Conservation (phyloP, 2,329 filamentous ascomycete species). For the Aspergillus arachidicola region DNA sequence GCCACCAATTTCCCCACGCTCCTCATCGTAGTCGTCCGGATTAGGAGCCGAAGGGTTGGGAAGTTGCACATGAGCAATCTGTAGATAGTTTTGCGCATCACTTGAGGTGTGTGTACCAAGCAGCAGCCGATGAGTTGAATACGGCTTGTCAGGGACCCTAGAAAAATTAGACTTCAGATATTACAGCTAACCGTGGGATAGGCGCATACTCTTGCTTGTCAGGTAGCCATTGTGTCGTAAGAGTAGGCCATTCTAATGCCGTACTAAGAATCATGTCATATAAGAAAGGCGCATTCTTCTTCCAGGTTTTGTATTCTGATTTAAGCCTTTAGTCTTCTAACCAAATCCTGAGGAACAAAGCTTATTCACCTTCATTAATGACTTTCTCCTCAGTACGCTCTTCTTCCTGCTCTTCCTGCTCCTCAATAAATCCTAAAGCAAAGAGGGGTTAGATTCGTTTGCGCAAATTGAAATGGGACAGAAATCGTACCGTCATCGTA, state of each 20-base stretch:
- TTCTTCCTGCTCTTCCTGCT: constrained; percentile 62
- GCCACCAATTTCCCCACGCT: constrained; percentile 89
- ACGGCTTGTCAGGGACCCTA: constrained; percentile 79
- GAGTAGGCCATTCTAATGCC: constrained; percentile 93
- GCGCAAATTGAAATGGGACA: constrained; percentile 14
- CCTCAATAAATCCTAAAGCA: constrained; percentile 36
- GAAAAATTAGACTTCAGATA: constrained; percentile 6
- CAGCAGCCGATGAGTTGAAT: constrained; percentile 82
- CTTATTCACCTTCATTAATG: constrained; percentile 78
- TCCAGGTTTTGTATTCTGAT: constrained; percentile 98
- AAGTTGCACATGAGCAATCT: constrained; percentile 92
- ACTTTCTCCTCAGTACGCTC: constrained; percentile 81
- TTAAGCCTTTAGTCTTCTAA: not conserved
- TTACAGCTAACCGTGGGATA: not conserved
- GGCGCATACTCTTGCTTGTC: constrained; percentile 74
- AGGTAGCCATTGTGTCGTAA: constrained; percentile 97
- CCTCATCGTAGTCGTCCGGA: constrained; percentile 84
- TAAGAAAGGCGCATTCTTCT: constrained; percentile 98
- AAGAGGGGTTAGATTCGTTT: constrained; percentile 22
- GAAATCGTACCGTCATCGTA: constrained; percentile 38
- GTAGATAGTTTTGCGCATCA: constrained; percentile 83
- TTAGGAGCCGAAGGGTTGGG: constrained; percentile 75
- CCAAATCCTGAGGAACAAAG: not conserved
- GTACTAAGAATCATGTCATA: constrained; percentile 97
- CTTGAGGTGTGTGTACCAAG: constrained; percentile 94